Conservation (phyloP, 2,329 filamentous ascomycete genomes). For the Hirsutella thompsonii region DNA sequence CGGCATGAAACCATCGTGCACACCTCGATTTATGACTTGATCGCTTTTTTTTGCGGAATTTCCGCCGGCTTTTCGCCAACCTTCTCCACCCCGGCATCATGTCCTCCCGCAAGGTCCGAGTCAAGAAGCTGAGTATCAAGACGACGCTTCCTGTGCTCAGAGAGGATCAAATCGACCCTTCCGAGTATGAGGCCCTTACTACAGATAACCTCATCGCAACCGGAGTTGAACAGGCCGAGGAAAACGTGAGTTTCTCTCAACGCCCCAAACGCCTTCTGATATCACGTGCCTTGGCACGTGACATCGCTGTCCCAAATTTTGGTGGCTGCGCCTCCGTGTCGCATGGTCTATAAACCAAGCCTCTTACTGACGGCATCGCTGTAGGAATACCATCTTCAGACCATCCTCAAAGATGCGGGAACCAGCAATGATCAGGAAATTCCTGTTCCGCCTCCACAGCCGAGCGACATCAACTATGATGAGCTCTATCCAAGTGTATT, state of each 20-base stretch:
- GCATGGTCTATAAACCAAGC: not conserved
- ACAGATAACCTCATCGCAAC: conserved; percentile 81
- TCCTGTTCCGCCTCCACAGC: conserved; percentile 50
- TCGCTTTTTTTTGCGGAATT: conserved; percentile 51
- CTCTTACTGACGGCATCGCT: conserved; percentile 14
- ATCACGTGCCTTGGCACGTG: conserved; percentile 39
- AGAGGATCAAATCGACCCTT: conserved; percentile 81
- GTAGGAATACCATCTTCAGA: conserved; percentile 92
- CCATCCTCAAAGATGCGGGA: conserved; percentile 49
- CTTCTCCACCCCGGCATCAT: conserved; percentile 32
- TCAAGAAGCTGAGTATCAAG: conserved; percentile 88
- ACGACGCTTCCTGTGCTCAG: conserved; percentile 75
- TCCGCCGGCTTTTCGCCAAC: conserved; percentile 33
- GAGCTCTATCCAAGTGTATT: conserved; percentile 71
- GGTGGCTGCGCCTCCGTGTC: not conserved
- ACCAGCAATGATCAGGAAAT: conserved; percentile 48
- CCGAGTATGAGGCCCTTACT: conserved; percentile 75
- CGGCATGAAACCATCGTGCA: conserved; percentile 38
- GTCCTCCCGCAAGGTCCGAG: conserved; percentile 58
- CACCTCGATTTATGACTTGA: conserved; percentile 47
- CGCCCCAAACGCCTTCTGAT: conserved; percentile 16
- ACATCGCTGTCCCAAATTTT: conserved; percentile 13
- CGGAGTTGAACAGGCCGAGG: conserved; percentile 92
- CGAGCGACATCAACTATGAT: conserved; percentile 69
- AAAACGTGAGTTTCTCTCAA: conserved; percentile 64